Conservation (phyloP, 1,284 basidiomycete species). For the Moesziomyces sp. region DNA sequence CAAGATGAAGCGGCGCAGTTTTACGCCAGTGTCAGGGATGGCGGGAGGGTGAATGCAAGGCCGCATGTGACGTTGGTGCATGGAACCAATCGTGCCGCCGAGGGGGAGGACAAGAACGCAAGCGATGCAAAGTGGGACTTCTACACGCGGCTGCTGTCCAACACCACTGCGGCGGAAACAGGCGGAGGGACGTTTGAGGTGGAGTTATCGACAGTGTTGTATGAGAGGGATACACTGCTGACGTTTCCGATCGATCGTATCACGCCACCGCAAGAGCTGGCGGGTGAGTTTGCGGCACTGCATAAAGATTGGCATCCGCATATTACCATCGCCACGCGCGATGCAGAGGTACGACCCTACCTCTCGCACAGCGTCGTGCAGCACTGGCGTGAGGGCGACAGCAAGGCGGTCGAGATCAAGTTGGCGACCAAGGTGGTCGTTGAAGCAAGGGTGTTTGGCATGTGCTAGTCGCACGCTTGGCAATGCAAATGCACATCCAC, state of each 20-base stretch:
- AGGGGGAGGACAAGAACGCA: not conserved
- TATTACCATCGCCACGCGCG: conserved; percentile 85
- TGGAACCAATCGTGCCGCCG: conserved; percentile 17
- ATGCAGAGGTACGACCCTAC: conserved; percentile 74
- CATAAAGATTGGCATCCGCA: conserved; percentile 73
- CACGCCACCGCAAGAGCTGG: not conserved
- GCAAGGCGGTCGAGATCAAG: not conserved
- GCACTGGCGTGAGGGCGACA: not conserved
- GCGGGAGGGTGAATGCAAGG: conserved; percentile 72
- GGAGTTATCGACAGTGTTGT: conserved; percentile 10
- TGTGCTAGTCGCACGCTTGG: conserved; percentile 5
- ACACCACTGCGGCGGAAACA: not conserved
- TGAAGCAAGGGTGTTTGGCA: conserved; percentile 20
- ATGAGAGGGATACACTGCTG: conserved; percentile 6
- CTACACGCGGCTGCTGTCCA: conserved; percentile 14
- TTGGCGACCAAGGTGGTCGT: not conserved
- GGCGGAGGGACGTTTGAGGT: conserved; percentile 4
- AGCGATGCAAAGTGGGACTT: conserved; percentile 17
- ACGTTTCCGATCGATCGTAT: conserved; percentile 14
- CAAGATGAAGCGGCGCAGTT: conserved; percentile 3
- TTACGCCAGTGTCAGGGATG: conserved; percentile 53
- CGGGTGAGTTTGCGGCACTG: conserved; percentile 21
- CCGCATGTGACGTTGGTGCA: conserved; percentile 93
- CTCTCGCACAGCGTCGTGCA: conserved; percentile 77
- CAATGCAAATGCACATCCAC: too few species aligned